Percentiles rank a stretch among this genome's conserved stretches.
These are phyloP conservation scores for Lepiota brunneoincarnata DNA, from an alignment of 768 basidiomycete species.

Conservation along the genomic window DNA sequence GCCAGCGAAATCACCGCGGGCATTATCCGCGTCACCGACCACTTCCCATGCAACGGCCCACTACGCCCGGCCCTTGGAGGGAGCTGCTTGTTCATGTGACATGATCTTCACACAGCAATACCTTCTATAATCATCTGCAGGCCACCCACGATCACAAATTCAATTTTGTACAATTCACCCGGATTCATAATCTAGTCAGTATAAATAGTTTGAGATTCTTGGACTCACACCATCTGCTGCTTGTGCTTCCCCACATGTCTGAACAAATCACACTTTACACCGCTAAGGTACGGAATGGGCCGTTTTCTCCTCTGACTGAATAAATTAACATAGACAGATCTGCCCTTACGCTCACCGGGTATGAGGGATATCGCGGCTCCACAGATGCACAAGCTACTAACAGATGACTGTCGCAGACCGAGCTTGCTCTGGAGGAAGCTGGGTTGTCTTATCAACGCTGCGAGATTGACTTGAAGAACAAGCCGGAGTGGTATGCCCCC, in stretches of 20 bases:
- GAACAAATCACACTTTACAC: conserved; percentile 41
- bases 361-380: conserved; percentile 4
- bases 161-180: too few species aligned
- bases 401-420: conserved; percentile 34
- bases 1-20: too few species aligned
- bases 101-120: too few species aligned
- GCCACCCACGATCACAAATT: too few species aligned
- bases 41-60: too few species aligned
- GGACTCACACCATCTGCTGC: not conserved
- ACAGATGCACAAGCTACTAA: not conserved
- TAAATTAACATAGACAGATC: conserved; percentile 29
- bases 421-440: conserved; percentile 61
- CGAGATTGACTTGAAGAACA: conserved; percentile 61
- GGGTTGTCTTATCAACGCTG: conserved; percentile 45
- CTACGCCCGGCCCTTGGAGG: too few species aligned
- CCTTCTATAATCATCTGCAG: too few species aligned
- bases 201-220: too few species aligned
- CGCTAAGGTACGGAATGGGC: conserved; percentile 35
- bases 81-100: too few species aligned
- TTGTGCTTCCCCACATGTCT: conserved; percentile 12
- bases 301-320: not conserved
- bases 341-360: conserved; percentile 64
- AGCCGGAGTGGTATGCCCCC: conserved; percentile 67
- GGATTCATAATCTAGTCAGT: too few species aligned
- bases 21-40: too few species aligned